Evolutionary conservation across 805 yeast genomes (phyloP).

Genomic region (Myxozyma monticola): DNA sequence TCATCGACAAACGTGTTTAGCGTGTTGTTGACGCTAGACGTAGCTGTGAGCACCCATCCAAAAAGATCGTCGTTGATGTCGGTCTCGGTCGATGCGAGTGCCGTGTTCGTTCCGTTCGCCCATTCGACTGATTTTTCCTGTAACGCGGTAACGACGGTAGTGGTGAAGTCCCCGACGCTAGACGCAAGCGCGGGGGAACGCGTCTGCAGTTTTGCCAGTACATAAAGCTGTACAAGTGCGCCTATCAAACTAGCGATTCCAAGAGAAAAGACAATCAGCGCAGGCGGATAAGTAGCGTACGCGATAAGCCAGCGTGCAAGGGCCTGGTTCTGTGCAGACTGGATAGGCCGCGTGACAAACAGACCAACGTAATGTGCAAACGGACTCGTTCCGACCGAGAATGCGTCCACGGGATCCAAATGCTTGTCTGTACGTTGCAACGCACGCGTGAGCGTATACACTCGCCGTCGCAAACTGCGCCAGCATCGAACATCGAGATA

Average conservation of each 20-base stretch:
- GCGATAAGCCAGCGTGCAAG: constrained; percentile 48
- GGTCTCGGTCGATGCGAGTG: constrained; percentile 50
- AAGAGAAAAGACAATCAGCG: constrained; percentile 51
- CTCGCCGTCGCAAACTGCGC: constrained; percentile 46
- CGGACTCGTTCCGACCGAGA: constrained; percentile 27
- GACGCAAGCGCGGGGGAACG: constrained; percentile 21
- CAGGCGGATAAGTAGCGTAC: constrained; percentile 55
- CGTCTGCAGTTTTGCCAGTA: constrained; percentile 42
- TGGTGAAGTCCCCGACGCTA: constrained; percentile 12
- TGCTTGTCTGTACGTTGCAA: constrained; percentile 24
- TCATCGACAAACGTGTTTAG: constrained; percentile 54
- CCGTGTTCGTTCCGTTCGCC: constrained; percentile 57
- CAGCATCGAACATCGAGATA: constrained; percentile 52
- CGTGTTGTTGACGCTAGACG: constrained; percentile 60
- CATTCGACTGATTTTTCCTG: constrained; percentile 41
- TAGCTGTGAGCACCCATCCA: constrained; percentile 61
- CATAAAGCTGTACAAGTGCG: constrained; percentile 54
- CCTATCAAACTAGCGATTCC: constrained; percentile 59
- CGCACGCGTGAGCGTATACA: constrained; percentile 25
- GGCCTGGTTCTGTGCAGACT: constrained; percentile 6
- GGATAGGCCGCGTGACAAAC: constrained; percentile 22
- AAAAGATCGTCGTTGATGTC: constrained; percentile 63
- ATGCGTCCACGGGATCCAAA: constrained; percentile 30
- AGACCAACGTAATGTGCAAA: constrained; percentile 19
- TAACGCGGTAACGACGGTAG: constrained; percentile 40